Base-by-base conservation (phyloP, 2,329 filamentous ascomycete species). In the Pseudogymnoascus sp. region DNA sequence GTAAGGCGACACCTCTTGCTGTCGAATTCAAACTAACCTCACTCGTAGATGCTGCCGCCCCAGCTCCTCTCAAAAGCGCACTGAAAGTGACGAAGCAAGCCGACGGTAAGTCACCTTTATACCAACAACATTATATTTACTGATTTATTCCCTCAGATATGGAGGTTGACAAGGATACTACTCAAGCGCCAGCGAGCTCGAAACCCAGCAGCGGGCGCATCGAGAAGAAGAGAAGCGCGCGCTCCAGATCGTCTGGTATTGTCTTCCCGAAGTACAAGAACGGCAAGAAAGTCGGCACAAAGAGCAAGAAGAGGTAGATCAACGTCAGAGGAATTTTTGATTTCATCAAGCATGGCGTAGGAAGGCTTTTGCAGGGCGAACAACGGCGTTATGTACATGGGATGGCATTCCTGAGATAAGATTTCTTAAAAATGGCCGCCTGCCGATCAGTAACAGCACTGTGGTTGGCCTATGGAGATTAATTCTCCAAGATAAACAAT, bases 211-310 rank as follows among this genome's bases (percentile, higher is more conserved):
- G 80, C 76, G 81, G 79, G 72, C 80, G 81, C 69, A 77, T 85
- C 62, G 78, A 81, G 74, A 87, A 86, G 79, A 79, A 80, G 71
- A 80, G 77, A 69, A 77, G 76, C 67, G 67, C 64, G 61, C 69
- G 69, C 61, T 68, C 70, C n/a, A 84, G 81, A 74, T 83, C 80
- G 68, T 77, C 79, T 42, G 78, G 78, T 65, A 86, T 87, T 65
- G 83, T 85, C 21, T 88, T 87, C 66, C 79, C 79, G 62, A 85
- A 80, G 70, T 85, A 82, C 71, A 80, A 80, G 66, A 80, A 84
- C 64, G 78, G 79, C 66, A 74, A 78, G 67, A 77, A 75, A 62
- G 75, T 75, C 67, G 79, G 77, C 71, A 81, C 78, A 74, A 71
- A 70, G 68, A 74, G 71, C 67, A 69, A 68, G 64, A 70, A 71